These are phyloP conservation scores for Sporothrix curviconia DNA, from an alignment of 2,329 filamentous ascomycete genomes.

Conservation along the genomic window DNA sequence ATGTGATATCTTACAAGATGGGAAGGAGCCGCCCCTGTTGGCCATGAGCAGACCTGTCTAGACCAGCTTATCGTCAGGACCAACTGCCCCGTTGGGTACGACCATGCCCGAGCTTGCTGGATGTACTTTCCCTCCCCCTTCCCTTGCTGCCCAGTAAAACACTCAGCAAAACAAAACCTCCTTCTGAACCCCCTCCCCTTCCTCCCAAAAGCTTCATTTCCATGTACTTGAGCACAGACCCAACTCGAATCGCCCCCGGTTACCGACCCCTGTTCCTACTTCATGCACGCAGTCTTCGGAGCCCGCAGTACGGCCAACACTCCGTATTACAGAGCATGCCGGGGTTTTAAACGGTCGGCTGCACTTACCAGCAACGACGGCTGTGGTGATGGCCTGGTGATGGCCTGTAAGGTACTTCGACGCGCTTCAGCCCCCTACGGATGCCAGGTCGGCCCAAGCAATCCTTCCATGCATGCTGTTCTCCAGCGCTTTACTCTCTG, in stretches of 20 bases:
- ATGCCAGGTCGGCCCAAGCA: not conserved
- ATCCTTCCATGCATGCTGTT: conserved; percentile 1
- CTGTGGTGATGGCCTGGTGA: not conserved
- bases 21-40: too few relatives aligned
- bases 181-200: too few relatives aligned
- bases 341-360: not conserved
- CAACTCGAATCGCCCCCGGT: not conserved
- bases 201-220: conserved; percentile 1
- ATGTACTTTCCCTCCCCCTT: not conserved
- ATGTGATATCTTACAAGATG: not conserved
- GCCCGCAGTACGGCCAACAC: not conserved
- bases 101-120: too few relatives aligned
- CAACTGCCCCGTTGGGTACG: too few relatives aligned
- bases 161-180: too few relatives aligned
- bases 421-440: not conserved
- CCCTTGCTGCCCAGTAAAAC: not conserved
- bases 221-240: conserved; percentile 5
- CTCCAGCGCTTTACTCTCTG: too few relatives aligned
- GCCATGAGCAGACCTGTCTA: too few relatives aligned
- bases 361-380: not conserved
- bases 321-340: too few relatives aligned
- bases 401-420: not conserved
- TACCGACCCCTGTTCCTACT: conserved; percentile 10
- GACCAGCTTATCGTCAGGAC: too few relatives aligned
- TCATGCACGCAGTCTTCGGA: conserved; percentile 10